Conservation (phyloP, 2,329 filamentous ascomycete species). For the Lachnellula suecica region DNA sequence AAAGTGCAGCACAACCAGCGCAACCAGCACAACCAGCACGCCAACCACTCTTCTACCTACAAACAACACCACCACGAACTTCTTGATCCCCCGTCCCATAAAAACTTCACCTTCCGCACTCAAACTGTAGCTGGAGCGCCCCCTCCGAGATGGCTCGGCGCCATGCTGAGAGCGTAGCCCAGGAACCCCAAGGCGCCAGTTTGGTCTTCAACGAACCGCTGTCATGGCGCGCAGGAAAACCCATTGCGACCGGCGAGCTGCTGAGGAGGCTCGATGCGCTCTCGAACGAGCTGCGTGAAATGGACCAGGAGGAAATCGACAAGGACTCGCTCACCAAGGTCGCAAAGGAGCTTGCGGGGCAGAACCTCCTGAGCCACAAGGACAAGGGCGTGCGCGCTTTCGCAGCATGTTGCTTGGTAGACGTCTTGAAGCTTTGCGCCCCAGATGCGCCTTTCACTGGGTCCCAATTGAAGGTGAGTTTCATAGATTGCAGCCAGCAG, state of each 20-base stretch:
- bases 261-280: slow-evolving; percentile 78
- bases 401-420: slow-evolving; percentile 84
- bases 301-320: slow-evolving; percentile 85
- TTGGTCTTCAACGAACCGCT: slow-evolving; percentile 84
- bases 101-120: background rate
- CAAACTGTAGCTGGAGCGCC: slow-evolving; percentile 20
- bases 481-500: background rate
- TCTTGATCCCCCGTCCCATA: no score
- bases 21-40: no score
- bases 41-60: no score
- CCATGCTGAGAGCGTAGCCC: slow-evolving; percentile 26
- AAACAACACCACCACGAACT: no score
- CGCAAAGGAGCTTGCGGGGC: slow-evolving; percentile 79
- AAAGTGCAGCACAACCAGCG: no score
- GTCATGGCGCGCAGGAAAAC: slow-evolving; percentile 88
- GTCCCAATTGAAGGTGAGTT: slow-evolving; percentile 79
- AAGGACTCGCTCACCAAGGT: slow-evolving; percentile 81
- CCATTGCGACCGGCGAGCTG: slow-evolving; percentile 81
- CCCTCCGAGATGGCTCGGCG: slow-evolving; percentile 32
- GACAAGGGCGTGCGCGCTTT: slow-evolving; percentile 91
- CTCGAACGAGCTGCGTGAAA: slow-evolving; percentile 76
- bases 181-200: slow-evolving; percentile 36
- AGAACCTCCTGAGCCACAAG: slow-evolving; percentile 84
- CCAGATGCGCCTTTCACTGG: slow-evolving; percentile 92
- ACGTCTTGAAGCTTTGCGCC: slow-evolving; percentile 88